Evolutionary conservation across 2,329 filamentous ascomycete genomes (phyloP), one percentile per base, ranked within the genome.

Genomic region (Stagonosporopsis chrysanthemi): DNA sequence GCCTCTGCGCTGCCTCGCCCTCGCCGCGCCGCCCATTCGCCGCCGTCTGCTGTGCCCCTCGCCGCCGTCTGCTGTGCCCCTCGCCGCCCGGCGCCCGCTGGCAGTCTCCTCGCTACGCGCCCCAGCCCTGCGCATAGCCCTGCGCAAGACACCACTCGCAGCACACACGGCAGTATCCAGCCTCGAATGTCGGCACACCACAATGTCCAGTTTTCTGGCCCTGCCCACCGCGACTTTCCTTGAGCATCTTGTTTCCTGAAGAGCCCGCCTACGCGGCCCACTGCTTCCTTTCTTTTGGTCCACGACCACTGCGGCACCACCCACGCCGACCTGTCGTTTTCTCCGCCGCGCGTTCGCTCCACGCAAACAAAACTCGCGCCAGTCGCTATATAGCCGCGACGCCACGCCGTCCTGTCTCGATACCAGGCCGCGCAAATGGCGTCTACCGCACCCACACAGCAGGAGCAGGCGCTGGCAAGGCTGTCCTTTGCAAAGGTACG

Each of bases 401-500:
- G 15, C 17, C 38, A 24, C 38, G 19, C 38, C 6, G 14, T 8
- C 17, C n/a, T 35, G n/a, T 5, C 2, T 17, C 33, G 15, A 26
- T 15, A 15, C 6, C 33, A 5, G 15, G 3, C 33, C 31, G 68
- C 19, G 35, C 31, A 48, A 38, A 76, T 77, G 74, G 68, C 73
- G 17, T 74, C 73, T 53, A 61, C 71, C 47, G 62, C 70, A 41
- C 64, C 73, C 36, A 62, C 67, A 14, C 61, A 70, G 49, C 52
- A 66, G 26, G 74, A 75, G 49, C 65, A 70, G 46, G 52, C 65
- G 26, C 63, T 65, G 79, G 59, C 62, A 50, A 87, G 86, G 77
- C 84, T 88, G 67, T 91, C 89, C 40, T 92, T 92, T 81, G 90
- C 90, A 77, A 92, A 90, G 84, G 90, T 91, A 80, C 15, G 56